Evolutionary conservation across 192 early-diverging fungal species (phyloP), one percentile per base, ranked within the genome.

Genomic region (Powellomyces hirtus): DNA sequence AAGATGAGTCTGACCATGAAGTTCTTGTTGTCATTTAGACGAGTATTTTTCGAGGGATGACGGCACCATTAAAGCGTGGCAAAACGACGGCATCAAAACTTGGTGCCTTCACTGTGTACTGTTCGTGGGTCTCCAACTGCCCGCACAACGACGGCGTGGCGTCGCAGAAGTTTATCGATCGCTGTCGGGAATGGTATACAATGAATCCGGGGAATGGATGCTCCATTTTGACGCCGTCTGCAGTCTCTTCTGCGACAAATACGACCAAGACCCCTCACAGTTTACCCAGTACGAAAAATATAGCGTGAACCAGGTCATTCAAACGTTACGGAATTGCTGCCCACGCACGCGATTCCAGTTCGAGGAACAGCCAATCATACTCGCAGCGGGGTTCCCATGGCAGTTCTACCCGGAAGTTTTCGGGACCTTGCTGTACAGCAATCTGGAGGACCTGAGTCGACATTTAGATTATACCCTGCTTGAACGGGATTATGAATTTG

Each of bases 401-500:
- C 53, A 26, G 11, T 27, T 66, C 18, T 66, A 66, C 35, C 33
- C 31, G 13, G 64, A 52, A 11, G 50, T 52, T 29, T 4, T 66
- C 8, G 64, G 29, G 36, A 20, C 18, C 0, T 24, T 66, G 37
- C 50, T 66, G 50, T 66, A 57, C 26, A 66, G 64, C 53, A 66
- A 66, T 26, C 16, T 55, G 31, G 64, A 66, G 38, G 64, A 66
- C 27, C n/a, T 66, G 36, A 14, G 35, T 14, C 50, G 64, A 3
- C 26, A 42, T 4, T 55, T 35, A 34, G 64, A 66, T 22, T 26
- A 7, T 1, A 18, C n/a, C 4, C 20, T 56, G 30, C 27, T 66
- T 29, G 51, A 66, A 26, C 33, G 57, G 51, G 34, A 31, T 4
- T 66, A 66, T 27, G 51, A 66, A 27, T 66, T 66, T 66, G 64